A percentile compares a stretch with the other conserved stretches of the same genome.
Conservation (phyloP, 805 yeast species). For the Saccharomycopsis schoenii region DNA sequence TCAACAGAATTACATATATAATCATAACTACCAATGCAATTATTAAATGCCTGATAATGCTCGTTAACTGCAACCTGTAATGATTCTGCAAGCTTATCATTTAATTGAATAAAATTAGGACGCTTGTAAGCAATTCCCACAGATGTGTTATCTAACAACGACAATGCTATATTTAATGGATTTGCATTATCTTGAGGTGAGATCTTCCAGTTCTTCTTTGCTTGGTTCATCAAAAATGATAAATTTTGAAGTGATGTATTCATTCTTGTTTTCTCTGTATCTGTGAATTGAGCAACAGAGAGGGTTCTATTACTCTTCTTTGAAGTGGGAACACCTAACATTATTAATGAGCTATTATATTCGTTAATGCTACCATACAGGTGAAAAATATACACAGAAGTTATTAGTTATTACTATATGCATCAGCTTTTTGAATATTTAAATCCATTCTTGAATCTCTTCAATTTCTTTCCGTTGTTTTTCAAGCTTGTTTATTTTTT, state of each 20-base stretch:
- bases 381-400: no score
- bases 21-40: conserved; percentile 76
- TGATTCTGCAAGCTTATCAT: conserved; percentile 44
- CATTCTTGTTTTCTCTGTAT: conserved; percentile 18
- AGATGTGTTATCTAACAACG: conserved; percentile 75
- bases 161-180: conserved; percentile 77
- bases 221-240: conserved; percentile 19
- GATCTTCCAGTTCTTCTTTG: conserved; percentile 39
- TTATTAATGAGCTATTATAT: background rate
- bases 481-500: background rate
- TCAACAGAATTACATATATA: conserved; percentile 53
- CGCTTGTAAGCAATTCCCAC: conserved; percentile 79
- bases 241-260: conserved; percentile 13
- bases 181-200: conserved; percentile 43
- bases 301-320: conserved; percentile 10
- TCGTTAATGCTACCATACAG: no score
- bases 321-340: conserved; percentile 7
- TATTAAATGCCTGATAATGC: conserved; percentile 76
- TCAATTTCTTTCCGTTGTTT: background rate
- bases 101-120: conserved; percentile 55
- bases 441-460: no score
- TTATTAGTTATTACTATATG: no score
- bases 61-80: conserved; percentile 67
- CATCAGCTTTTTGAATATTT: no score
- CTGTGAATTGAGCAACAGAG: conserved; percentile 17